phyloP scores from a whole-genome alignment of 2,329 filamentous ascomycete genomes.

The Scedosporium aurantiacum region DNA sequence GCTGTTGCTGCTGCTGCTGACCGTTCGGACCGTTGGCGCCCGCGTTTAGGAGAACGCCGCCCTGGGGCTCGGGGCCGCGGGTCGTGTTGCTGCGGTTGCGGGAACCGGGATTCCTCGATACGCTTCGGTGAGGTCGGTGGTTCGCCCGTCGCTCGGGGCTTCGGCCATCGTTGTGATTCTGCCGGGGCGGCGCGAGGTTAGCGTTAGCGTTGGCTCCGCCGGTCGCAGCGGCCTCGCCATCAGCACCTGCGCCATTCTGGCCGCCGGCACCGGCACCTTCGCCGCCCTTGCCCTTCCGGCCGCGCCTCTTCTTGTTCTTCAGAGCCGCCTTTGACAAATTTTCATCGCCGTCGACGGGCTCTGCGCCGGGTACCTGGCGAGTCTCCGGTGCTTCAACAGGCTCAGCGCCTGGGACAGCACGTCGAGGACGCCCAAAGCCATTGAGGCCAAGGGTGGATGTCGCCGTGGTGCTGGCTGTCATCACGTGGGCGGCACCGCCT shows the following conservation, averaged over 20 bases:
- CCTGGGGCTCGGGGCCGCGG: slow-evolving; percentile 16
- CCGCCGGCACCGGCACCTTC: slow-evolving; percentile 48
- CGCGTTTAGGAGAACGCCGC: neutral
- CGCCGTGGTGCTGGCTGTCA: slow-evolving; percentile 41
- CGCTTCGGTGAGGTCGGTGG: slow-evolving; percentile 41
- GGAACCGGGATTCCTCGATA: slow-evolving; percentile 40
- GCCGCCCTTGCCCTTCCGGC: slow-evolving; percentile 76
- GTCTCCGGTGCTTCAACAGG: slow-evolving; percentile 43
- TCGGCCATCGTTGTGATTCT: slow-evolving; percentile 31
- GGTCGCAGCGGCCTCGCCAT: slow-evolving; percentile 20
- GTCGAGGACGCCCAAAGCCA: slow-evolving; percentile 67
- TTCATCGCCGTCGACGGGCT: slow-evolving; percentile 55
- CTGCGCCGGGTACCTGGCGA: slow-evolving; percentile 53
- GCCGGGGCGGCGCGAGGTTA: slow-evolving; percentile 35
- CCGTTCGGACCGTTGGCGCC: neutral
- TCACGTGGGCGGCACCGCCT: slow-evolving; percentile 76
- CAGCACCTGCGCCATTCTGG: slow-evolving; percentile 11
- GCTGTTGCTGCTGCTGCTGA: slow-evolving; percentile 18
- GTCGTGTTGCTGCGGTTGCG: slow-evolving; percentile 41
- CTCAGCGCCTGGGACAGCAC: slow-evolving; percentile 75
- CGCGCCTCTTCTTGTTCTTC: slow-evolving; percentile 98
- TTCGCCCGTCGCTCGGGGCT: slow-evolving; percentile 53
- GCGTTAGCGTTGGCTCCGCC: slow-evolving; percentile 19
- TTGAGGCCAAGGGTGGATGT: slow-evolving; percentile 59
- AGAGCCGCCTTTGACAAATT: slow-evolving; percentile 71